Conservation (phyloP, 306 rosid genomes). For the Cercis canadensis region DNA sequence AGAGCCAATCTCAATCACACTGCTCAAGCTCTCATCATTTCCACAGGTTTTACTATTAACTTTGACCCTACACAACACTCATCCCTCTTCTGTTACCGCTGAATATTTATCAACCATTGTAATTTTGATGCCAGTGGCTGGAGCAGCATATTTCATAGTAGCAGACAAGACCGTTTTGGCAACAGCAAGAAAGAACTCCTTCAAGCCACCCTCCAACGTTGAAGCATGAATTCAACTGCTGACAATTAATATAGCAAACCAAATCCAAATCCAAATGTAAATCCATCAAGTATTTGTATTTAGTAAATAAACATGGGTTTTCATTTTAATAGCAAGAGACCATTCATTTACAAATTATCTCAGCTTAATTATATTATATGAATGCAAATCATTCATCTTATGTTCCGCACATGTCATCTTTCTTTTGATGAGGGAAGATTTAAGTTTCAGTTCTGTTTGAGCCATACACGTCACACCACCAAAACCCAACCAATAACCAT, state of each 20-base stretch:
- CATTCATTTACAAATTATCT: constrained; percentile 3
- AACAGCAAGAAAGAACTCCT: constrained; percentile 76
- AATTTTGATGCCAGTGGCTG: constrained; percentile 54
- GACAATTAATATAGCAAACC: not conserved
- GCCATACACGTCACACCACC: no score
- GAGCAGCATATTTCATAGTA: constrained; percentile 76
- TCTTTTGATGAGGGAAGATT: constrained; percentile 1
- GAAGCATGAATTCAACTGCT: constrained; percentile 38
- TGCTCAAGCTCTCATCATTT: constrained; percentile 85
- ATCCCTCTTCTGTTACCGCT: no score
- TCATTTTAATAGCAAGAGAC: constrained; percentile 10
- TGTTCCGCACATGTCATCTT: not conserved
- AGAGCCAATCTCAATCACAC: constrained; percentile 79
- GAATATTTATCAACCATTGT: no score
- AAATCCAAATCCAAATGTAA: constrained; percentile 27
- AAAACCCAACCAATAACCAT: no score
- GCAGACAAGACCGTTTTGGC: constrained; percentile 87
- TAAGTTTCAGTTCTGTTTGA: no score
- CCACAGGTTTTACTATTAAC: constrained; percentile 55
- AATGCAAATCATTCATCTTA: constrained; percentile 7
- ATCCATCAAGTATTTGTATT: constrained; percentile 17
- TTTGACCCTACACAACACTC: no score
- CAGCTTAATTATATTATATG: not conserved
- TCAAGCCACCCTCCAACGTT: constrained; percentile 43
- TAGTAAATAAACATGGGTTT: constrained; percentile 38